phyloP scores from a whole-genome alignment of 371 early-diverging fungal species.

The Phascolomyces articulosus region DNA sequence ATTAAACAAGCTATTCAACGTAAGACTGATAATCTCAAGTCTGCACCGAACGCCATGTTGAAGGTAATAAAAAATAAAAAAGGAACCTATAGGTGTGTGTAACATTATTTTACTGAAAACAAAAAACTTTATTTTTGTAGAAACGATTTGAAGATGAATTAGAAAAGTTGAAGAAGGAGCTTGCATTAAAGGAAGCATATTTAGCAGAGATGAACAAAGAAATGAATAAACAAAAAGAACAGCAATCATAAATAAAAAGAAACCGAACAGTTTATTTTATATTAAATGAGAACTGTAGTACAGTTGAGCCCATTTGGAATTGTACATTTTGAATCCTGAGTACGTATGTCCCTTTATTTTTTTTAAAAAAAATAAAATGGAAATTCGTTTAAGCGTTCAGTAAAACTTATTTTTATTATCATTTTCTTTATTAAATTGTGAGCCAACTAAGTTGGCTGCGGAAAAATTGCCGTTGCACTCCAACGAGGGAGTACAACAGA shows the following conservation, averaged over 20 bases:
- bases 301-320: too few species aligned
- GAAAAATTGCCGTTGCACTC: constrained; percentile 56
- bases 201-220: constrained; percentile 44
- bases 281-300: too few species aligned
- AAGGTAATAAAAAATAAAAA: constrained; percentile 29
- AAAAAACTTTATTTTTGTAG: constrained; percentile 24
- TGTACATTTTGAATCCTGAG: too few species aligned
- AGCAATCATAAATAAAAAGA: neutral
- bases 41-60: constrained; percentile 53
- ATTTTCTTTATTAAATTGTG: neutral
- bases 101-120: too few species aligned
- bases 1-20: constrained; percentile 50
- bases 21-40: constrained; percentile 40
- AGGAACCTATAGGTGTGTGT: neutral
- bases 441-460: constrained; percentile 6
- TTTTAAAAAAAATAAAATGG: too few species aligned
- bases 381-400: too few species aligned
- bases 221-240: constrained; percentile 2
- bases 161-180: constrained; percentile 44
- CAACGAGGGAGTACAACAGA: constrained; percentile 39
- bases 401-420: constrained; percentile 7
- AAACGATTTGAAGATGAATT: constrained; percentile 50
- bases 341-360: too few species aligned
- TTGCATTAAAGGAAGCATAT: constrained; percentile 49
- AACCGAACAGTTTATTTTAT: neutral